Base-by-base conservation (phyloP, 129 eudicot species). In the Chrysanthemum lavandulifolium region DNA sequence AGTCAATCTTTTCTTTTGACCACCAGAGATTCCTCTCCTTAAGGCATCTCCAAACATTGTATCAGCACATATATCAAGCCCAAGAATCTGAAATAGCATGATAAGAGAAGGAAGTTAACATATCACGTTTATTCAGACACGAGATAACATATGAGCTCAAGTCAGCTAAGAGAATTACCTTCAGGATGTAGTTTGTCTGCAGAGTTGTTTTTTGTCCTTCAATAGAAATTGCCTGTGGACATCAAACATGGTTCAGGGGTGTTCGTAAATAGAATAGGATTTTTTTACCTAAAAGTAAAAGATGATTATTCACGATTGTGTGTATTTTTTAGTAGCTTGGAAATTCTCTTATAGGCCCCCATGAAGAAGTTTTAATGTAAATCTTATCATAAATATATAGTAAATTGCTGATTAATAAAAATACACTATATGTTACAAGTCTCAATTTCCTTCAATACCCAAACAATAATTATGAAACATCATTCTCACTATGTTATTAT, bases 11-110 rank as follows among this genome's bases (percentile, higher is more conserved):
- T 92, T 92, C 83, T 92, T 92, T 61, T 92, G 94, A 66, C 97
- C 97, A 54, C 97, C 97, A 60, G 97, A 92, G 55, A 92, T 84
- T 47, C 97, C 96, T 79, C 96, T 79, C 65, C 85, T 88, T 96
- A 91, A 88, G 62, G 84, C 94, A 81, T 92, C 96, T 73, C 96
- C 96, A 79, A 80, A 76, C 69, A 89, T 18, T 19, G 85, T 87
- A 75, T 92, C 96, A 51, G 98, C 88, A 81, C 98, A 92, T 19
- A 86, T 74, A 81, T 89, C 98, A 68, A 92, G 91, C 56, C 96
- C 98, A 73, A 92, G 96, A 85, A 92, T 89, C 98, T 92, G 79
- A 43, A 13, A 75, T 14, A 14, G 56, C 45, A 59, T 36, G 50
- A 54, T 13, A 76, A 67, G 15, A n/a, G 40, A 64, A 25, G 31